These are phyloP conservation scores for Amanita jacksonii DNA, from an alignment of 768 basidiomycete species.

Conservation along the genomic window DNA sequence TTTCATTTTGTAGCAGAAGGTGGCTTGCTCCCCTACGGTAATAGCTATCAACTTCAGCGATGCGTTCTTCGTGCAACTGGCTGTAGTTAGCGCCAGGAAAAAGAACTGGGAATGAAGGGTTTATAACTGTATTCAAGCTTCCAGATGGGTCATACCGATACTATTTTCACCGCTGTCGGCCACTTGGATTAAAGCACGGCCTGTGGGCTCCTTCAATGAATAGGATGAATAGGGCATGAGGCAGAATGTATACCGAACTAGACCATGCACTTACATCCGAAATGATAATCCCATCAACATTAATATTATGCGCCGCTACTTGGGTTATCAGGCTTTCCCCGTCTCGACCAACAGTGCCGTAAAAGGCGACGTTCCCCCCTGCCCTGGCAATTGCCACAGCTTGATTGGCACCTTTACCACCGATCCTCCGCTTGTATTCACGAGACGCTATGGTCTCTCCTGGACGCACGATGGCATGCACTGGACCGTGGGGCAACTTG, in stretches of 20 bases:
- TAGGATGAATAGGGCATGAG: too few relatives aligned
- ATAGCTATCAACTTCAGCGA: slow-evolving; percentile 7
- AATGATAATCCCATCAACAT: slow-evolving; percentile 26
- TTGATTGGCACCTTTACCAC: slow-evolving; percentile 61
- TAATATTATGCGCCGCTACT: slow-evolving; percentile 30
- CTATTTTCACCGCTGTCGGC: slow-evolving; percentile 50
- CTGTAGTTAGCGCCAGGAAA: slow-evolving; percentile 51
- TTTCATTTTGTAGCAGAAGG: slow-evolving; percentile 53
- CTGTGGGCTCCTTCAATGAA: slow-evolving; percentile 34
- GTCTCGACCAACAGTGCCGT: slow-evolving; percentile 46
- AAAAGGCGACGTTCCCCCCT: slow-evolving; percentile 36
- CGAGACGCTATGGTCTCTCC: slow-evolving; percentile 53
- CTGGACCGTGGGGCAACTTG: too few relatives aligned
- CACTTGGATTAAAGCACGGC: slow-evolving; percentile 54
- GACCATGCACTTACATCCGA: slow-evolving; percentile 23
- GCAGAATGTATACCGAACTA: background rate
- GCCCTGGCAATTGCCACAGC: slow-evolving; percentile 48
- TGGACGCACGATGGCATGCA: slow-evolving; percentile 41
- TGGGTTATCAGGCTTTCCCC: slow-evolving; percentile 37
- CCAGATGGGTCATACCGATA: slow-evolving; percentile 34
- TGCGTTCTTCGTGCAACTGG: slow-evolving; percentile 22
- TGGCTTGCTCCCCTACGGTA: slow-evolving; percentile 24
- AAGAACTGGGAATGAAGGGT: slow-evolving; percentile 28
- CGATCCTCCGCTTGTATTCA: slow-evolving; percentile 36
- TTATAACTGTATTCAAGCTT: background rate